phyloP scores from a whole-genome alignment of 345 rosid genomes.

The Eutrema japonicum region DNA sequence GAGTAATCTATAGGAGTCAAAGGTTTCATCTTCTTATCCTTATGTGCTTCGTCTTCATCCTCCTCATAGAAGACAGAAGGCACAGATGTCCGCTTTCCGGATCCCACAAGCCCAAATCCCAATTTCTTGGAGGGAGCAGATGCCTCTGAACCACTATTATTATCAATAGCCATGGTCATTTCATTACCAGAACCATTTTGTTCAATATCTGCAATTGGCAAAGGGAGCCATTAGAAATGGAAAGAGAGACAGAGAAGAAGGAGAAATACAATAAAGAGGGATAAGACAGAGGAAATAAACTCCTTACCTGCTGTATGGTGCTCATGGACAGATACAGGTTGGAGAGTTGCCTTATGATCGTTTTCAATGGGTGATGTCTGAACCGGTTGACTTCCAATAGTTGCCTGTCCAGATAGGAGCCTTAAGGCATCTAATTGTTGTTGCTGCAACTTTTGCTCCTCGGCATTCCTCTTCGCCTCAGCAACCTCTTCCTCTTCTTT shows the following conservation, averaged over 20 bases:
- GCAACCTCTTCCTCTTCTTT: slow-evolving; percentile 86
- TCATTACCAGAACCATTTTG: slow-evolving; percentile 68
- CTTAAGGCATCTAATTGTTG: slow-evolving; percentile 63
- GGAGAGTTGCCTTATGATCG: slow-evolving; percentile 49
- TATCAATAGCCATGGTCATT: slow-evolving; percentile 44
- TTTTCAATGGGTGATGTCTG: slow-evolving; percentile 50
- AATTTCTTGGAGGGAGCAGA: slow-evolving; percentile 72
- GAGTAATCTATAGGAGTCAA: slow-evolving; percentile 98
- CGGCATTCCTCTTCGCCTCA: slow-evolving; percentile 76
- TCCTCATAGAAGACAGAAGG: slow-evolving; percentile 95
- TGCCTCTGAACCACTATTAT: slow-evolving; percentile 54
- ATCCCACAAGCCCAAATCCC: slow-evolving; percentile 97
- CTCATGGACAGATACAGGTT: slow-evolving; percentile 33
- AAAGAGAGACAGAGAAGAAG: slow-evolving; percentile 2
- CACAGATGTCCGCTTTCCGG: slow-evolving; percentile 86
- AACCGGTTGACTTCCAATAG: slow-evolving; percentile 52
- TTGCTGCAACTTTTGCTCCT: slow-evolving; percentile 75
- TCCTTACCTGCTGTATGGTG: slow-evolving; percentile 43
- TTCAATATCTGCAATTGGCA: slow-evolving; percentile 53
- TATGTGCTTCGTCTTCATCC: slow-evolving; percentile 87
- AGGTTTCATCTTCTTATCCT: slow-evolving; percentile 91
- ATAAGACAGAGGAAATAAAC: slow-evolving; percentile 1
- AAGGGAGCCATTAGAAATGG: slow-evolving; percentile 17
- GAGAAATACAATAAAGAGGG: not conserved
- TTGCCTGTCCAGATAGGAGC: slow-evolving; percentile 54